Evolutionary conservation across 768 basidiomycete species (phyloP), one percentile per base, ranked within the genome.

Genomic region (Arthromyces matolae): DNA sequence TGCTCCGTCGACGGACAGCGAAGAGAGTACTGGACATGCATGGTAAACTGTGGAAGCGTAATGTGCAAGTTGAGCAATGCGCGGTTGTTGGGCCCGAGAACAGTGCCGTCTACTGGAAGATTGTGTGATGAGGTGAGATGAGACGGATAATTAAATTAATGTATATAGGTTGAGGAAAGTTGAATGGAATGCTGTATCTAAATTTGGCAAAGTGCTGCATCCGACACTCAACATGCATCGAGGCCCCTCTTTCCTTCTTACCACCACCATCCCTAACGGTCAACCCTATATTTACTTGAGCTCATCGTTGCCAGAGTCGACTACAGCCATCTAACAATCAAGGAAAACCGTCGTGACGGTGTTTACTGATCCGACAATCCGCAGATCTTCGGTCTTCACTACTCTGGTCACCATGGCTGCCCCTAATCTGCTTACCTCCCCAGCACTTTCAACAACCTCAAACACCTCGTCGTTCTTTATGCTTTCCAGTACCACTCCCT

Each of bases 91-190:
- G 88, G n/a, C 76, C 74, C 57, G 76, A 77, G 20, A 81, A 69
- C 56, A 86, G 80, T 51, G 66, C 78, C 39, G 72, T 89, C 1
- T 90, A 89, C 58, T 89, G 89, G 88, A 80, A 72, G 68, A 75
- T 81, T 29, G 14, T 31, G 3, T 47, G 46, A 4, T 54, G 45
- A 43, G 24, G 44, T 31, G 27, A 39, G 35, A 29, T 42, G 12
- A 27, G n/a, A n/a, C n/a, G n/a, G n/a, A n/a, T n/a, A n/a, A n/a
- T n/a, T n/a, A n/a, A n/a, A n/a, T n/a, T n/a, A n/a, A n/a, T n/a
- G n/a, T n/a, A n/a, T n/a, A n/a, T n/a, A n/a, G n/a, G n/a, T n/a
- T n/a, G n/a, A n/a, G n/a, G n/a, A n/a, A n/a, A n/a, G n/a, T n/a
- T n/a, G n/a, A n/a, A n/a, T n/a, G n/a, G n/a, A n/a, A n/a, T n/a